Conservation (phyloP, 2,329 filamentous ascomycete genomes). For the Beauveria rudraprayagi region DNA sequence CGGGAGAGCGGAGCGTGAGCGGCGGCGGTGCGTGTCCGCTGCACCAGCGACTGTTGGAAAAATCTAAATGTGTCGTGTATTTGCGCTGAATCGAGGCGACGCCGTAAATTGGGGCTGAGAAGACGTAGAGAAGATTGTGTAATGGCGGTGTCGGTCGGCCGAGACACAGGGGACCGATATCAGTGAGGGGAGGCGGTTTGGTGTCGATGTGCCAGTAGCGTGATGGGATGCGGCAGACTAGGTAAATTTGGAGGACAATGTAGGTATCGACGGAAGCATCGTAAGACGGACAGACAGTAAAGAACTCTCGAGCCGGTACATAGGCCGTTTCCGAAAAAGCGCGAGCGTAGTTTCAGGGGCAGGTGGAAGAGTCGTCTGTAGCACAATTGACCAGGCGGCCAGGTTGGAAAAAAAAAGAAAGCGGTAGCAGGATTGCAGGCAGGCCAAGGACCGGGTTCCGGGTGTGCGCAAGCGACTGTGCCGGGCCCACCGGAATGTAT, state of each 20-base stretch:
- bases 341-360: conserved; percentile 1
- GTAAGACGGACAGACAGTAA: not conserved
- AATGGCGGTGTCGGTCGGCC: not conserved
- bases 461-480: conserved; percentile 2
- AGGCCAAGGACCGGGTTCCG: not conserved
- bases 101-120: not conserved
- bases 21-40: conserved; percentile 15
- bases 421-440: not conserved
- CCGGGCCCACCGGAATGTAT: conserved; percentile 4
- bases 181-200: not conserved
- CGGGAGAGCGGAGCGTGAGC: conserved; percentile 17
- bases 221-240: not conserved
- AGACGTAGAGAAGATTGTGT: not conserved
- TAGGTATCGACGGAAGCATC: not conserved
- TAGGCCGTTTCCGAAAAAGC: not conserved
- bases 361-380: conserved; percentile 1
- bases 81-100: not conserved
- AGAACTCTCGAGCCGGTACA: not conserved
- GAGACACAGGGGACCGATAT: conserved; percentile 2
- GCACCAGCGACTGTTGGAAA: not conserved
- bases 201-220: not conserved
- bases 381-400: conserved; percentile 3
- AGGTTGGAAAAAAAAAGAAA: not conserved
- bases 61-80: not conserved
- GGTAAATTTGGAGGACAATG: not conserved